phyloP scores from a whole-genome alignment of 225 moss, liverwort and hornwort genomes.

The Pseudoscleropodium purum region DNA sequence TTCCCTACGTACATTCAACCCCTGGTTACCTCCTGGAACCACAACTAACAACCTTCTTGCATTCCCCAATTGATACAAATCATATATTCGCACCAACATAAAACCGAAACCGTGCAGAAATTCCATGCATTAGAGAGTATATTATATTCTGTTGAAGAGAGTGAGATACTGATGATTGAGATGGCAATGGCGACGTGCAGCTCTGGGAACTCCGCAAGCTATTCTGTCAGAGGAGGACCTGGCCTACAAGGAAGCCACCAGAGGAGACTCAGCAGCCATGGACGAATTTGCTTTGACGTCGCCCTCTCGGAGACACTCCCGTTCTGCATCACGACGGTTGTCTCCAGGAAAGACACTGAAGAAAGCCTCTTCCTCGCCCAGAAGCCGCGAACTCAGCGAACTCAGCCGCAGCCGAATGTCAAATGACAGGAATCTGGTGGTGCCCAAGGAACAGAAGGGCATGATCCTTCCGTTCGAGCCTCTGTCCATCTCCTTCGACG shows the following conservation, averaged over 20 bases:
- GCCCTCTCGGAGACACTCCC: background rate
- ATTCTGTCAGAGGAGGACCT: conserved; percentile 47
- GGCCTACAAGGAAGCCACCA: conserved; percentile 32
- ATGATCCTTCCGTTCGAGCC: conserved; percentile 52
- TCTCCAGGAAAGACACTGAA: background rate
- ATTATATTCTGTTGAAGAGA: background rate
- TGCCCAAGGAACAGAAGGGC: conserved; percentile 23
- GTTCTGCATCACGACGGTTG: background rate
- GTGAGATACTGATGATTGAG: background rate
- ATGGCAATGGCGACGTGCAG: conserved; percentile 3
- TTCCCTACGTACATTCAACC: background rate
- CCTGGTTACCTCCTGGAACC: background rate
- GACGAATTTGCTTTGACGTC: background rate
- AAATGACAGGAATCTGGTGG: conserved; percentile 3
- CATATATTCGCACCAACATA: background rate
- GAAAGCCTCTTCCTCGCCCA: background rate
- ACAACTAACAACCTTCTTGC: background rate
- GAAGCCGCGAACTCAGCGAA: background rate
- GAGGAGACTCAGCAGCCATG: background rate
- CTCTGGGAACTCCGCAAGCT: conserved; percentile 38
- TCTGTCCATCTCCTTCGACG: conserved; percentile 46
- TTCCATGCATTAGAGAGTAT: background rate
- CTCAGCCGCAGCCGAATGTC: conserved; percentile 9
- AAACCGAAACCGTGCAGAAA: background rate
- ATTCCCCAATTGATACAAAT: background rate